A percentile compares a stretch with the other conserved stretches of the same genome.
Conservation (phyloP, 2,329 filamentous ascomycete species). For the Chaetomium olivaceum region DNA sequence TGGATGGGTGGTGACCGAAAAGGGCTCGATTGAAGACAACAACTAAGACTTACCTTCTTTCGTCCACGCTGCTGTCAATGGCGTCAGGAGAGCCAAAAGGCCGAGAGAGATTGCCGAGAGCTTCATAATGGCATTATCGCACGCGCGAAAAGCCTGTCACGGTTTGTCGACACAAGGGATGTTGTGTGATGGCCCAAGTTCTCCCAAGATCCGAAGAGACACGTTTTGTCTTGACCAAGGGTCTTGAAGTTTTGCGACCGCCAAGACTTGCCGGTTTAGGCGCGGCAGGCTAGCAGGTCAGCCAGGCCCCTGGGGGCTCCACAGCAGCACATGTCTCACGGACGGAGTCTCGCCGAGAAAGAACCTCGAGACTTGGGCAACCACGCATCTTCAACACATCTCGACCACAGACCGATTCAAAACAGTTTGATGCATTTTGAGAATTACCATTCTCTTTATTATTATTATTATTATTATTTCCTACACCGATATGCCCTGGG, state of each 20-base stretch:
- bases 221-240: conserved; percentile 3
- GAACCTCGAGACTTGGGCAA: not conserved
- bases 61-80: conserved; percentile 73
- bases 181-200: not conserved
- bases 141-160: conserved; percentile 34
- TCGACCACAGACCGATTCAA: not conserved
- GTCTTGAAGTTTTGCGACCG: not conserved
- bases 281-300: not conserved
- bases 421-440: not conserved
- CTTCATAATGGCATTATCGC: conserved; percentile 66
- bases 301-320: not conserved
- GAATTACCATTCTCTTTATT: not conserved
- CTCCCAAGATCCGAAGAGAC: conserved; percentile 19
- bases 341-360: not conserved
- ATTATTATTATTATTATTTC: too few relatives aligned
- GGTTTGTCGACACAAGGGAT: not conserved
- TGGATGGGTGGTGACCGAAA: not conserved
- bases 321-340: not conserved
- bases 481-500: too few relatives aligned
- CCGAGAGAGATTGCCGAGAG: conserved; percentile 65
- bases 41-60: conserved; percentile 70
- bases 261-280: conserved; percentile 23
- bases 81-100: conserved; percentile 66
- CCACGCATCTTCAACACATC: not conserved
- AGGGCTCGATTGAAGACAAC: not conserved